phyloP scores from a whole-genome alignment of 2,329 filamentous ascomycete species.

The Talaromyces sp. region DNA sequence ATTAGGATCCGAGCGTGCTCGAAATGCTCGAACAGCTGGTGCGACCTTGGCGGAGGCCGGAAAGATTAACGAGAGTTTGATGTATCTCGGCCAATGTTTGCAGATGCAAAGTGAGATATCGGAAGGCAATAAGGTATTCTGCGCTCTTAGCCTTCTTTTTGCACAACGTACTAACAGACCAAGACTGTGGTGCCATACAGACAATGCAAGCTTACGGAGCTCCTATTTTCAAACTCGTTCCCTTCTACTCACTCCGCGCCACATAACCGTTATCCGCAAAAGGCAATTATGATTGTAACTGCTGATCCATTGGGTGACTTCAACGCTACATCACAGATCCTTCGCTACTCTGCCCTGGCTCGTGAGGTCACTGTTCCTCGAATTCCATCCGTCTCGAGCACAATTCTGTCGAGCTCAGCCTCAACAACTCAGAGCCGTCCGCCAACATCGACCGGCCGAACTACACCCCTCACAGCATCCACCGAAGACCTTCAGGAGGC shows the following conservation, averaged over 20 bases:
- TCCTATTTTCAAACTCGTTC: slow-evolving; percentile 85
- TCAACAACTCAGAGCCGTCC: slow-evolving; percentile 27
- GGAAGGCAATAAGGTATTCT: slow-evolving; percentile 65
- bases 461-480: slow-evolving; percentile 36
- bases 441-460: slow-evolving; percentile 37
- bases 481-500: slow-evolving; percentile 76
- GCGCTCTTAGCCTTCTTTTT: neutral
- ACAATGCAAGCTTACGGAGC: slow-evolving; percentile 79
- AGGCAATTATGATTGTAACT: slow-evolving; percentile 92
- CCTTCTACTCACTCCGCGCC: slow-evolving; percentile 55
- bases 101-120: slow-evolving; percentile 86
- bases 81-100: slow-evolving; percentile 96
- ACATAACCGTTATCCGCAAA: slow-evolving; percentile 67
- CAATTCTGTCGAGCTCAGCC: slow-evolving; percentile 50
- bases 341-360: slow-evolving; percentile 89
- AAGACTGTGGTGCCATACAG: slow-evolving; percentile 74
- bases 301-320: slow-evolving; percentile 91
- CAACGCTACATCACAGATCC: slow-evolving; percentile 93
- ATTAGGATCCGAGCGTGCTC: slow-evolving; percentile 74
- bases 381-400: slow-evolving; percentile 74
- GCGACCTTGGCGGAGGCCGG: slow-evolving; percentile 90
- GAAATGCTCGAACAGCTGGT: slow-evolving; percentile 90
- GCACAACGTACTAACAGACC: neutral
- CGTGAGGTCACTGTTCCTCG: slow-evolving; percentile 89
- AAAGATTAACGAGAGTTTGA: slow-evolving; percentile 96